Percentiles rank a stretch among this genome's conserved stretches.
These are phyloP conservation scores for Melampsora americana DNA, from an alignment of 1,284 basidiomycete species.

Conservation along the genomic window DNA sequence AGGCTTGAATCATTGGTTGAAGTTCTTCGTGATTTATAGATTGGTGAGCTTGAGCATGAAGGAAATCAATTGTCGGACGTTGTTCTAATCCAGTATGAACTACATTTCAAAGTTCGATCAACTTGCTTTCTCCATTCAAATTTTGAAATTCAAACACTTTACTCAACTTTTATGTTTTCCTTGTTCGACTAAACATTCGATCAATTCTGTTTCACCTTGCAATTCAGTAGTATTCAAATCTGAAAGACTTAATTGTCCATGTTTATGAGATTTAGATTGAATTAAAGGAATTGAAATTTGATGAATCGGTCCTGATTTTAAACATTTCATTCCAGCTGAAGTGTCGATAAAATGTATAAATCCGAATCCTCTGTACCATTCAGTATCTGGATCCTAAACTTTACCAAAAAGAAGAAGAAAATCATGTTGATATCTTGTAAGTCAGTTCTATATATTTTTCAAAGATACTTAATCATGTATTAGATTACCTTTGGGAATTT, in stretches of 20 bases:
- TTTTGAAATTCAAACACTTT: not conserved
- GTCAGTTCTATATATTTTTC: not conserved
- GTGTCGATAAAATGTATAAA: not conserved
- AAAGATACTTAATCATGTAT: not conserved
- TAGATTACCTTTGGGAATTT: not conserved
- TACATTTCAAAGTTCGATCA: not conserved
- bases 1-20: not conserved
- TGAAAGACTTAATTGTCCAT: slow-evolving; percentile 10
- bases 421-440: too few species aligned
- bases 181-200: not conserved
- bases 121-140: not conserved
- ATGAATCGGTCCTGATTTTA: slow-evolving; percentile 1
- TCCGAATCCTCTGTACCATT: slow-evolving; percentile 5
- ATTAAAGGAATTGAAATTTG: not conserved
- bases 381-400: not conserved
- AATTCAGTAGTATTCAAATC: not conserved
- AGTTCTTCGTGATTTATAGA: slow-evolving; percentile 1
- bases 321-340: not conserved
- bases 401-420: not conserved
- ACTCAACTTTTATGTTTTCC: not conserved
- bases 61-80: not conserved
- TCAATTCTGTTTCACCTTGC: not conserved
- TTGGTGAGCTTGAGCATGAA: slow-evolving; percentile 2
- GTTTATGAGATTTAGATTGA: not conserved
- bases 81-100: slow-evolving; percentile 1